phyloP scores from a whole-genome alignment of 768 basidiomycete species.

The Kwoniella heveanensis region DNA sequence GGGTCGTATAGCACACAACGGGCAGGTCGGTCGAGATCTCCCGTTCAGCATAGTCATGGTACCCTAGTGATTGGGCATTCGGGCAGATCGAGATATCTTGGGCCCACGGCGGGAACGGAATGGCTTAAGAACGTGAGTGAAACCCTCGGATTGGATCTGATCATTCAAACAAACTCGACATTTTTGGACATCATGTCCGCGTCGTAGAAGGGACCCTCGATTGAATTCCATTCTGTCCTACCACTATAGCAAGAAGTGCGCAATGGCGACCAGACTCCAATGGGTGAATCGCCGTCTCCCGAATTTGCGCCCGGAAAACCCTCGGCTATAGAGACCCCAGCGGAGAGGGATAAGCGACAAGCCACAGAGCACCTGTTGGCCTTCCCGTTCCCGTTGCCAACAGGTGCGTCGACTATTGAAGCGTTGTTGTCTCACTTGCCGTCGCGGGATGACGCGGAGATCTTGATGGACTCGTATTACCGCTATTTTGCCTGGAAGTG shows the following conservation, averaged over 20 bases:
- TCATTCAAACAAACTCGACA: no score
- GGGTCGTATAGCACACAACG: no score
- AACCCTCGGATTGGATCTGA: no score
- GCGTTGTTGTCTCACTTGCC: slow-evolving; percentile 19
- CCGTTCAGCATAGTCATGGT: slow-evolving; percentile 27
- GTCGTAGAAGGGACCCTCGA: no score
- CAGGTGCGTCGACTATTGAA: not conserved
- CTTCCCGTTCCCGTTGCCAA: slow-evolving; percentile 19
- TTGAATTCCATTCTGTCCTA: no score
- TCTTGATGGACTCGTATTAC: slow-evolving; percentile 30
- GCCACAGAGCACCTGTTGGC: slow-evolving; percentile 6
- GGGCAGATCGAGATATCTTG: slow-evolving; percentile 35
- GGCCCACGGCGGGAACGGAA: slow-evolving; percentile 34
- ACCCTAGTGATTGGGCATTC: slow-evolving; percentile 29
- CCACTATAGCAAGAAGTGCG: slow-evolving; percentile 29
- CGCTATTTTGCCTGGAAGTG: slow-evolving; percentile 38
- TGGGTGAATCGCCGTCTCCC: slow-evolving; percentile 3
- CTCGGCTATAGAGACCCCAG: not conserved
- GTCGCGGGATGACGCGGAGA: slow-evolving; percentile 25
- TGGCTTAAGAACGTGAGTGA: slow-evolving; percentile 38
- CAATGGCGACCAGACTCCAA: not conserved
- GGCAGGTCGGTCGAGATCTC: slow-evolving; percentile 1
- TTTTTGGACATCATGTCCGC: not conserved
- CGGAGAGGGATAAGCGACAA: not conserved
- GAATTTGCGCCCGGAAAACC: not conserved